These are phyloP conservation scores for Stentor coeruleus DNA, from an alignment of 73 alveolate genomes.

Conservation along the genomic window DNA sequence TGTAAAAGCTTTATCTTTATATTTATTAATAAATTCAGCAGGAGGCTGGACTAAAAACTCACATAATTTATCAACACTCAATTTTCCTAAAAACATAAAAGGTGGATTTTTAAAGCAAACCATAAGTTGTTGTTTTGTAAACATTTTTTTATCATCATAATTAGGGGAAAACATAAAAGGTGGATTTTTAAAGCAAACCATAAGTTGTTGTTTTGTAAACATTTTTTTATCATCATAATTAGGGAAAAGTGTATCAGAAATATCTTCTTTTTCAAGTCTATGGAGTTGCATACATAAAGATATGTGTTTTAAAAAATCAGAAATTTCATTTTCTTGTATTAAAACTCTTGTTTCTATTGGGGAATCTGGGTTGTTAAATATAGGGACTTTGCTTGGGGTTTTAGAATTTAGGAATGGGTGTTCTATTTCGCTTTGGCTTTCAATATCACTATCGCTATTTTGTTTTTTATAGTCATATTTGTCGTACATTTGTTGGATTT, in stretches of 20 bases:
- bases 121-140: not conserved
- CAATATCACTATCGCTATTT: too few species aligned
- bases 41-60: not conserved
- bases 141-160: not conserved
- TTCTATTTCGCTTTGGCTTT: too few species aligned
- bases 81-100: not conserved
- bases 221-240: not conserved
- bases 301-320: not conserved
- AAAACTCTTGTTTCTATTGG: too few species aligned
- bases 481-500: not conserved
- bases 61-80: not conserved
- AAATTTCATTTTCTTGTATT: not conserved
- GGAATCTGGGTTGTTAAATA: too few species aligned
- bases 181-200: not conserved
- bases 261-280: not conserved
- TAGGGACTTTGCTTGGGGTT: too few species aligned
- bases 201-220: not conserved
- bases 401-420: too few species aligned
- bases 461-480: too few species aligned
- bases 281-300: conserved; percentile 13
- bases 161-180: not conserved
- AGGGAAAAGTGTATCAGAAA: not conserved
- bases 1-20: not conserved
- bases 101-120: not conserved
- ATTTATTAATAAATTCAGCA: not conserved